A percentile compares a stretch with the other conserved stretches of the same genome.
These are phyloP conservation scores for Citrus maxima DNA, from an alignment of 345 rosid genomes.

Conservation along the genomic window DNA sequence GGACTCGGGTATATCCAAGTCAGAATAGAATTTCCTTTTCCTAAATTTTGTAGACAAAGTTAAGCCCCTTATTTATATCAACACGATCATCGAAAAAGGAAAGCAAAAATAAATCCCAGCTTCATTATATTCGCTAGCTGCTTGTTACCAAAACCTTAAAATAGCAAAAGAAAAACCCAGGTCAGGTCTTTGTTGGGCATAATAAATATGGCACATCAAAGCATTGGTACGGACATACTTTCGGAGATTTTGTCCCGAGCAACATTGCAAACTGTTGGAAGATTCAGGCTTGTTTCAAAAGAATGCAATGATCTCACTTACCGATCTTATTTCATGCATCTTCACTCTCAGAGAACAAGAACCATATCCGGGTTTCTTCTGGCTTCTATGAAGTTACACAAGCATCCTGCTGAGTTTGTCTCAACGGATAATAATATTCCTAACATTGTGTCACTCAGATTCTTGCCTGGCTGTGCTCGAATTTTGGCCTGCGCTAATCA, in stretches of 20 bases:
- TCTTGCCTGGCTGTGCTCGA: background rate
- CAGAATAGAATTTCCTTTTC: background rate
- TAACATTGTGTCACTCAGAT: background rate
- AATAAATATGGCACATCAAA: background rate
- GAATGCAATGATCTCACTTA: conserved; percentile 7
- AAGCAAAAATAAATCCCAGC: background rate
- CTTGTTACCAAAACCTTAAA: too few relatives aligned
- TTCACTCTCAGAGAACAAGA: conserved; percentile 7
- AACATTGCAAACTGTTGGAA: background rate
- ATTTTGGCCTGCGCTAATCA: background rate
- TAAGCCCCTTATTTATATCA: background rate
- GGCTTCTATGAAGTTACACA: background rate
- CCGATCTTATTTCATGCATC: conserved; percentile 12
- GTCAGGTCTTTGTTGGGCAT: background rate
- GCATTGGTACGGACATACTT: background rate
- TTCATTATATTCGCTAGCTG: background rate
- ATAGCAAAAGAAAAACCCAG: too few relatives aligned
- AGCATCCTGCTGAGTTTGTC: background rate
- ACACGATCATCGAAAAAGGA: background rate
- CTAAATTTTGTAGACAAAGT: background rate
- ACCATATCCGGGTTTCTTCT: conserved; percentile 12
- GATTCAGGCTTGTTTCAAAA: conserved; percentile 1
- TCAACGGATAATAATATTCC: background rate
- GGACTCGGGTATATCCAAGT: too few relatives aligned
- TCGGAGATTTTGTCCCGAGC: conserved; percentile 10